These are phyloP conservation scores for Mucor mucedo DNA, from an alignment of 371 early-diverging fungal genomes.

Conservation along the genomic window DNA sequence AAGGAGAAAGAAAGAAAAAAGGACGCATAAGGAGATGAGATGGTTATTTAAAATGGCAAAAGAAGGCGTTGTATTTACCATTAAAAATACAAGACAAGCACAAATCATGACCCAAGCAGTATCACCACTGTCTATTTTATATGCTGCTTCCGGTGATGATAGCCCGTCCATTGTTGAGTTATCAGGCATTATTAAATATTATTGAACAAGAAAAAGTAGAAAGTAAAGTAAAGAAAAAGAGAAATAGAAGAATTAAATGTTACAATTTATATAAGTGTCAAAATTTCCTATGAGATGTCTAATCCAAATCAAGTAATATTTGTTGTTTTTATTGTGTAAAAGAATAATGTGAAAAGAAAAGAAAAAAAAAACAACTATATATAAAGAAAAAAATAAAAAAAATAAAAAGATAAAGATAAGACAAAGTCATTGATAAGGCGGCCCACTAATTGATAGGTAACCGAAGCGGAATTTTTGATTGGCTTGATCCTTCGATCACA, in stretches of 20 bases:
- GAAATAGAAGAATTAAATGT: not conserved
- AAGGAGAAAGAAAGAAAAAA: not conserved
- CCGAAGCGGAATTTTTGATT: conserved; percentile 5
- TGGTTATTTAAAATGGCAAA: not conserved
- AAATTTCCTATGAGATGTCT: not conserved
- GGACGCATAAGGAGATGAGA: not conserved
- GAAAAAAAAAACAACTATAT: conserved; percentile 2
- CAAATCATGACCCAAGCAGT: conserved; percentile 76
- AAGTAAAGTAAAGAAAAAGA: not conserved
- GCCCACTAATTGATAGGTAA: conserved; percentile 1
- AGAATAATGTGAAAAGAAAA: conserved; percentile 2
- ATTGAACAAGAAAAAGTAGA: not conserved
- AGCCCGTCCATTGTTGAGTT: conserved; percentile 8
- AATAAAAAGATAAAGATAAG: conserved; percentile 4
- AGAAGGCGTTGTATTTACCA: conserved; percentile 27
- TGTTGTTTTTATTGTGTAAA: not conserved
- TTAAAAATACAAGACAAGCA: conserved; percentile 47
- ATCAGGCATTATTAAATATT: conserved; percentile 13
- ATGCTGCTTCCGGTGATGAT: not conserved
- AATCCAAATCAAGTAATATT: not conserved
- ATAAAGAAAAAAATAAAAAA: conserved; percentile 6
- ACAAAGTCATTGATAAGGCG: conserved; percentile 7
- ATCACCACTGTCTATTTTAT: conserved; percentile 61
- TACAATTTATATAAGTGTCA: not conserved
- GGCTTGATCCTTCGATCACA: conserved; percentile 6